These are phyloP conservation scores for Sporisorium reilianum DNA, from an alignment of 1,284 basidiomycete species.

Conservation along the genomic window DNA sequence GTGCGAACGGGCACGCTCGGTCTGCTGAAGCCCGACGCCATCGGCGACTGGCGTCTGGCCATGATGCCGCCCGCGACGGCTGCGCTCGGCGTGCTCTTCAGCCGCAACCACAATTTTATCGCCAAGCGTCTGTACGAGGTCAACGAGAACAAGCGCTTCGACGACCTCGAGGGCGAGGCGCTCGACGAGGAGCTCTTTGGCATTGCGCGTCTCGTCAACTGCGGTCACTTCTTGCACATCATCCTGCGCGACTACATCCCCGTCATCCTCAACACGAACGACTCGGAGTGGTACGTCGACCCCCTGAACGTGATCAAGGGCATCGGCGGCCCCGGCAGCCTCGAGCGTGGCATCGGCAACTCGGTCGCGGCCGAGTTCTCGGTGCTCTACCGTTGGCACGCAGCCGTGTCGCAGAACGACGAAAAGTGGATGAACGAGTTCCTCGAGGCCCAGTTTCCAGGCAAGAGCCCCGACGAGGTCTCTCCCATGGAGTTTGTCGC, in stretches of 20 bases:
- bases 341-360: slow-evolving; percentile 58
- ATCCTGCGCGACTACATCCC: slow-evolving; percentile 61
- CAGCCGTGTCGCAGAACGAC: slow-evolving; percentile 54
- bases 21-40: slow-evolving; percentile 47
- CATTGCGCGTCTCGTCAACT: slow-evolving; percentile 48
- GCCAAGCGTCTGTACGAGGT: slow-evolving; percentile 77
- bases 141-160: slow-evolving; percentile 52
- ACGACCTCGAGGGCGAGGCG: slow-evolving; percentile 34
- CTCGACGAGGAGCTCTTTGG: slow-evolving; percentile 59
- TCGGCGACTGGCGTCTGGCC: slow-evolving; percentile 66
- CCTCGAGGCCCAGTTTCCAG: slow-evolving; percentile 40
- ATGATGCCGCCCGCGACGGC: slow-evolving; percentile 81
- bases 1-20: slow-evolving; percentile 38
- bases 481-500: slow-evolving; percentile 76
- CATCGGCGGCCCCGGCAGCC: slow-evolving; percentile 34
- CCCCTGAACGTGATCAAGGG: slow-evolving; percentile 52
- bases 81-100: slow-evolving; percentile 78
- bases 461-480: slow-evolving; percentile 70
- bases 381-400: slow-evolving; percentile 58
- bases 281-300: slow-evolving; percentile 57
- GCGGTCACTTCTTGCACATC: slow-evolving; percentile 50
- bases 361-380: slow-evolving; percentile 57
- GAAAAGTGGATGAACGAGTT: slow-evolving; percentile 59
- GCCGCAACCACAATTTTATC: slow-evolving; percentile 79
- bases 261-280: slow-evolving; percentile 58